Base-by-base conservation (phyloP, 2,329 filamentous ascomycete genomes). In the Ophiostoma himal-ulmi region DNA sequence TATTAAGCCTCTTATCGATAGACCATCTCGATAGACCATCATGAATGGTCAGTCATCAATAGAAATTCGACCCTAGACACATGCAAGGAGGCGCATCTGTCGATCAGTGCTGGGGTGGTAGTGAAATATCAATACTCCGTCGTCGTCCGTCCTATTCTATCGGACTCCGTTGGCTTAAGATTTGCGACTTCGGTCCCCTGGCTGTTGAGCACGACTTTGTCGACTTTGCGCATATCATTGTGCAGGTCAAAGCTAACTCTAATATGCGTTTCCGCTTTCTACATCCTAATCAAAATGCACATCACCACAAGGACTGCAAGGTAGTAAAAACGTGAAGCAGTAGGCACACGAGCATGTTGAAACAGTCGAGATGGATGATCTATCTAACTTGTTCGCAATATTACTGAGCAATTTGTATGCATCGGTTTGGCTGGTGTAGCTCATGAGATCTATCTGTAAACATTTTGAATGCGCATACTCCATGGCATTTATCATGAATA, bases 141-240 rank as follows among this genome's bases (percentile, higher is more conserved):
- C 52, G 52, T 10, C 11, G 8, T 26, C 52, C 52, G 52, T 48
- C 20, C 52, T 26, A 17, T 26, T 26, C 7, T 57, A 57, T 57
- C 52, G 52, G 52, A 57, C 22, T 57, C 52, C 52, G 52, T 57
- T 22, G 52, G 52, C 13, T 57, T 57, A 57, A 57, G n/a, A 26
- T 57, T 26, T 57, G 52, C 52, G 52, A 57, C n/a, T 57, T 57
- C 39, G 39, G 10, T 41, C 39, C 39, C 39, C 14, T 41, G 39
- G 14, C 39, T 14, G 10, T 41, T 10, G 39, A 41, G 20, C 48
- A 54, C 48, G 48, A 57, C 52, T 22, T 57, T 26, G 52, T 57
- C 52, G 8, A 57, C 52, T 57, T 57, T 57, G 52, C n/a, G 52
- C 52, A 22, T 57, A 57, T 57, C 52, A 57, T 57, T 10, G 11